These are phyloP conservation scores for Xerocomellus chrysenteron DNA, from an alignment of 768 basidiomycete species.

Conservation along the genomic window DNA sequence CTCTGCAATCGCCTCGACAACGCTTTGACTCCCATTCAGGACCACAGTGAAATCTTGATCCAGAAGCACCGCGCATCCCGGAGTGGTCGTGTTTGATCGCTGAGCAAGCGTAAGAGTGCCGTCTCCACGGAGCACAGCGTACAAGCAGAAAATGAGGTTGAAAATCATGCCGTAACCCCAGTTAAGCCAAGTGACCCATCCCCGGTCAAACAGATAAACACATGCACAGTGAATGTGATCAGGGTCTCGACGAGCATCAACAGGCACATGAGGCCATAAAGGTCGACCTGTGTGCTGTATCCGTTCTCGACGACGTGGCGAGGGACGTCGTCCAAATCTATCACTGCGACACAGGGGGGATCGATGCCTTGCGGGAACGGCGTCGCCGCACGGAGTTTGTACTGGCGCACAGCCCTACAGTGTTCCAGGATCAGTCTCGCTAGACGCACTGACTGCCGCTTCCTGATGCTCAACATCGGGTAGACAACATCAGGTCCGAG, in stretches of 20 bases:
- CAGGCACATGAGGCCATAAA: background rate
- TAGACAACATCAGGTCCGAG: background rate
- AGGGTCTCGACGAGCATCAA: background rate
- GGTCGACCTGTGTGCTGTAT: background rate
- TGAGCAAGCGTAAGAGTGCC: conserved; percentile 2
- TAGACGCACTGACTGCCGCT: conserved; percentile 2
- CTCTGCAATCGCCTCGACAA: conserved; percentile 5
- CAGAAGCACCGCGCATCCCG: background rate
- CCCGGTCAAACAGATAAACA: background rate
- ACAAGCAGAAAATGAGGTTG: background rate
- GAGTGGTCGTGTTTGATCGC: background rate
- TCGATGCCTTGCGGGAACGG: background rate
- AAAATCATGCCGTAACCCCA: no score
- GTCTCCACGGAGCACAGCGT: background rate
- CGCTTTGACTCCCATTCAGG: background rate
- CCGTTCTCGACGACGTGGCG: background rate
- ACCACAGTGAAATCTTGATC: conserved; percentile 1
- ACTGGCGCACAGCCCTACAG: background rate
- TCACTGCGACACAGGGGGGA: background rate
- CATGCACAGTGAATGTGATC: background rate
- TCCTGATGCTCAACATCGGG: conserved; percentile 4
- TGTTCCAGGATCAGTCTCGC: background rate
- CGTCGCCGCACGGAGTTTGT: background rate
- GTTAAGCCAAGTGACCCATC: background rate
- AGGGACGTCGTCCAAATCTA: background rate